Percentiles rank a stretch among this genome's conserved stretches.
Evolutionary conservation across 352 stramenopile genomes (phyloP).

Genomic region (Phytophthora tentaculata): DNA sequence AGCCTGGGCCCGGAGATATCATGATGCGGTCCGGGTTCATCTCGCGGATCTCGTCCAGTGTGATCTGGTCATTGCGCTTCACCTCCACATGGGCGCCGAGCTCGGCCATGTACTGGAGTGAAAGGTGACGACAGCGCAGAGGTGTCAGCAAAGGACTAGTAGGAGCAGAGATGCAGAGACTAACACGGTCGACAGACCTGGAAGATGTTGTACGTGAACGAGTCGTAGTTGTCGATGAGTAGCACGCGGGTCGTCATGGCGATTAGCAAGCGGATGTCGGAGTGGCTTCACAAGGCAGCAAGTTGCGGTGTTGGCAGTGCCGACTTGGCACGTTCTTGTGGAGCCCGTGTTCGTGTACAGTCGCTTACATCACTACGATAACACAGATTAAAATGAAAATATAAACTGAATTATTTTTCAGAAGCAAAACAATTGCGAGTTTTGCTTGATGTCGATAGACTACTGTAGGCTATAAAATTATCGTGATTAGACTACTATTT

Average conservation of each 20-base stretch:
- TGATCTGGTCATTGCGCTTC: slow-evolving; percentile 87
- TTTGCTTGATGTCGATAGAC: too few relatives aligned
- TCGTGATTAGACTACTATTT: too few relatives aligned
- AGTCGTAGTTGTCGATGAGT: slow-evolving; percentile 92
- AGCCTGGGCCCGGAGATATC: slow-evolving; percentile 87
- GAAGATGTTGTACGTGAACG: slow-evolving; percentile 92
- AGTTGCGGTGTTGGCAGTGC: slow-evolving; percentile 1
- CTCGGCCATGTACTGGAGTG: slow-evolving; percentile 87
- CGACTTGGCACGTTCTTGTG: slow-evolving; percentile 22
- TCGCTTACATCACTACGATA: background rate
- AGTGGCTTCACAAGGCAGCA: background rate
- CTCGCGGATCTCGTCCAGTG: slow-evolving; percentile 74
- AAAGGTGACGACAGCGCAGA: too few relatives aligned
- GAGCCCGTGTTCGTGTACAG: background rate
- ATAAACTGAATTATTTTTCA: too few relatives aligned
- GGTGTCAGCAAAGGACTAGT: slow-evolving; percentile 1
- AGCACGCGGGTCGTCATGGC: slow-evolving; percentile 74
- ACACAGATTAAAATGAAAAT: too few relatives aligned
- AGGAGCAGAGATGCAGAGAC: slow-evolving; percentile 2
- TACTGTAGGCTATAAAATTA: too few relatives aligned
- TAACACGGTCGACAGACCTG: slow-evolving; percentile 46
- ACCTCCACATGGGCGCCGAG: slow-evolving; percentile 83
- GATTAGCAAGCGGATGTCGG: background rate
- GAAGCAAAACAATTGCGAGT: too few relatives aligned
- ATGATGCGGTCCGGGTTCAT: slow-evolving; percentile 87